Percentiles rank a stretch among this genome's conserved stretches.
These are phyloP conservation scores for Pisolithus sp. DNA, from an alignment of 768 basidiomycete genomes.

Conservation along the genomic window DNA sequence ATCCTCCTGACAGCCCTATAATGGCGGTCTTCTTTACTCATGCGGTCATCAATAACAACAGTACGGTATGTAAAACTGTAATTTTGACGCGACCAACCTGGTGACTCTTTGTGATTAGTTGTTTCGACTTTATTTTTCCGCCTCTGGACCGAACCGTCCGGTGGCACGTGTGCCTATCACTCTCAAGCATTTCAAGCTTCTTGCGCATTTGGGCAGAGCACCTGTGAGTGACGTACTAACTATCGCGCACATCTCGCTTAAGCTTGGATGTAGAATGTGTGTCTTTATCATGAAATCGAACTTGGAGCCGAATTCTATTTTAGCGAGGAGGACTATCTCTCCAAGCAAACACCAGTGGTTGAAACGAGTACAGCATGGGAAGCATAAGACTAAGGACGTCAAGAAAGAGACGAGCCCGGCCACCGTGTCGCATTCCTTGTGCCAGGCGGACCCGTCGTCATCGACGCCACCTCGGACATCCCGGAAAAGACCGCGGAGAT, in stretches of 20 bases:
- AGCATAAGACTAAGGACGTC: conserved; percentile 27
- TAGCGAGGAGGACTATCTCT: conserved; percentile 64
- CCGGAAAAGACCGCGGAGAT: conserved; percentile 56
- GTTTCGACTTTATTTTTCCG: conserved; percentile 39
- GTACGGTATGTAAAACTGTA: conserved; percentile 18
- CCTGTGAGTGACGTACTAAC: conserved; percentile 40
- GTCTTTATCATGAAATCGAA: conserved; percentile 57
- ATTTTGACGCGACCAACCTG: not conserved
- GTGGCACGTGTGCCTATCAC: conserved; percentile 56
- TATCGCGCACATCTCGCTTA: not conserved
- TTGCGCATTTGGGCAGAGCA: conserved; percentile 58
- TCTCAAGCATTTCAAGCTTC: conserved; percentile 68
- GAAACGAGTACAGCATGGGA: conserved; percentile 21
- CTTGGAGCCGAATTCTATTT: conserved; percentile 61
- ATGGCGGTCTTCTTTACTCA: conserved; percentile 69
- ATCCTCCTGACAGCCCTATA: conserved; percentile 48
- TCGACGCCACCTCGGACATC: conserved; percentile 20
- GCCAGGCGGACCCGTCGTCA: conserved; percentile 10
- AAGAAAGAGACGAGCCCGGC: conserved; percentile 38
- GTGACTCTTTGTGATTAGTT: conserved; percentile 30
- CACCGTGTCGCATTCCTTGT: conserved; percentile 21
- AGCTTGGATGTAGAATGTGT: conserved; percentile 35
- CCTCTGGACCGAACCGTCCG: conserved; percentile 16
- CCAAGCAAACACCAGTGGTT: conserved; percentile 20
- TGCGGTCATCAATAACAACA: conserved; percentile 63